These are phyloP conservation scores for Nematodospora valgi DNA, from an alignment of 805 yeast genomes.

Conservation along the genomic window DNA sequence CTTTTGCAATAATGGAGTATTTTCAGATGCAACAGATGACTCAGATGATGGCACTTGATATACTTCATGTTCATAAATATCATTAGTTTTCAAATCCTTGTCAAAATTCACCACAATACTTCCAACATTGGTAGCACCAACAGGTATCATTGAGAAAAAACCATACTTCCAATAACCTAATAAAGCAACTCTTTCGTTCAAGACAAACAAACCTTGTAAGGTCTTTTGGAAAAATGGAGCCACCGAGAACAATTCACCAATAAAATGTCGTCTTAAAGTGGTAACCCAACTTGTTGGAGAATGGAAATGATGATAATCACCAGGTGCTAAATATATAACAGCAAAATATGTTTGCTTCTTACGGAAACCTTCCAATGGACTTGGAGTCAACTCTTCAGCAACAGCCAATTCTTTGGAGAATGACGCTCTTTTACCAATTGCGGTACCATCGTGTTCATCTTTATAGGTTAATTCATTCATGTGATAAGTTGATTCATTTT, in stretches of 20 bases:
- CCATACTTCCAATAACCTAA: slow-evolving; percentile 97
- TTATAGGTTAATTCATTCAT: slow-evolving; percentile 47
- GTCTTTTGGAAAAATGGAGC: slow-evolving; percentile 95
- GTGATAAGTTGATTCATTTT: slow-evolving; percentile 36
- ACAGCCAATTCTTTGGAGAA: slow-evolving; percentile 35
- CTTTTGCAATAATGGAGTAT: slow-evolving; percentile 26
- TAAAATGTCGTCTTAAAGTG: slow-evolving; percentile 87
- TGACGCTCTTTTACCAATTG: slow-evolving; percentile 26
- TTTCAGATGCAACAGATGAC: slow-evolving; percentile 17
- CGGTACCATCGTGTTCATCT: slow-evolving; percentile 68
- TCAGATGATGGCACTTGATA: slow-evolving; percentile 17
- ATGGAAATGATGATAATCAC: slow-evolving; percentile 96
- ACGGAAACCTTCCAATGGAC: slow-evolving; percentile 33
- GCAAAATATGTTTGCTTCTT: slow-evolving; percentile 70
- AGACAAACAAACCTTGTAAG: slow-evolving; percentile 78
- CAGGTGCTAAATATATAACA: slow-evolving; percentile 95
- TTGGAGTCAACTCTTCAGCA: slow-evolving; percentile 39
- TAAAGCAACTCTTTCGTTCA: slow-evolving; percentile 93
- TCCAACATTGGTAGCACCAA: slow-evolving; percentile 98
- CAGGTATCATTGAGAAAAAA: slow-evolving; percentile 97
- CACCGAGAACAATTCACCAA: slow-evolving; percentile 92
- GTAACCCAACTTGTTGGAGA: slow-evolving; percentile 97
- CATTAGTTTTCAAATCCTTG: slow-evolving; percentile 82
- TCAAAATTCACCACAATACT: slow-evolving; percentile 90
- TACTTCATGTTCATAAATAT: slow-evolving; percentile 52